phyloP scores from a whole-genome alignment of 208 protist species.

The Entamoeba dispar region DNA sequence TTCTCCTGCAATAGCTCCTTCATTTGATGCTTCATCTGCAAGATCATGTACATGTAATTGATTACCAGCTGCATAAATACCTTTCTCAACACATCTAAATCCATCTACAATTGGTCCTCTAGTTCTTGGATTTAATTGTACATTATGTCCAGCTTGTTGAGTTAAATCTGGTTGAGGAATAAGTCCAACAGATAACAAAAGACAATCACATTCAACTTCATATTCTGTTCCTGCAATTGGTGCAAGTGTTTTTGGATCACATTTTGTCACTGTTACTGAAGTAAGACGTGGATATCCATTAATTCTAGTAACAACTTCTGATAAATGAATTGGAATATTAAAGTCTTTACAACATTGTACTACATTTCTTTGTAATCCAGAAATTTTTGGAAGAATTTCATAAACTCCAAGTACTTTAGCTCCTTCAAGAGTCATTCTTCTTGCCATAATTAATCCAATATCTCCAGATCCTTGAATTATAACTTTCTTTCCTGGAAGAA shows the following conservation, averaged over 20 bases:
- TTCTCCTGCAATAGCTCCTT: slow-evolving; percentile 11
- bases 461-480: slow-evolving; percentile 18
- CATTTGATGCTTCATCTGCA: slow-evolving; percentile 7
- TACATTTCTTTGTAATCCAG: slow-evolving; percentile 1
- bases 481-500: slow-evolving; percentile 12
- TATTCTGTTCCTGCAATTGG: not conserved
- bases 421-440: slow-evolving; percentile 7
- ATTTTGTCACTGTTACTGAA: not conserved
- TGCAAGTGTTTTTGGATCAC: slow-evolving; percentile 5
- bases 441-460: slow-evolving; percentile 17
- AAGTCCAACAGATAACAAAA: slow-evolving; percentile 10
- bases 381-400: not conserved
- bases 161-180: slow-evolving; percentile 4
- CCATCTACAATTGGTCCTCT: not conserved
- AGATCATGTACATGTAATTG: slow-evolving; percentile 11
- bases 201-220: slow-evolving; percentile 14
- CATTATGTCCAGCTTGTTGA: not conserved
- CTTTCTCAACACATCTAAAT: not conserved
- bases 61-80: slow-evolving; percentile 7
- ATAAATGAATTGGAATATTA: slow-evolving; percentile 8
- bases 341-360: slow-evolving; percentile 6
- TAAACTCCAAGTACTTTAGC: slow-evolving; percentile 18
- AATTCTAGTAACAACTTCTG: not conserved
- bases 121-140: slow-evolving; percentile 1
- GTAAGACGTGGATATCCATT: not conserved